A percentile compares a stretch with the other conserved stretches of the same genome.
Conservation (phyloP, 345 rosid genomes). For the Salix udensis region DNA sequence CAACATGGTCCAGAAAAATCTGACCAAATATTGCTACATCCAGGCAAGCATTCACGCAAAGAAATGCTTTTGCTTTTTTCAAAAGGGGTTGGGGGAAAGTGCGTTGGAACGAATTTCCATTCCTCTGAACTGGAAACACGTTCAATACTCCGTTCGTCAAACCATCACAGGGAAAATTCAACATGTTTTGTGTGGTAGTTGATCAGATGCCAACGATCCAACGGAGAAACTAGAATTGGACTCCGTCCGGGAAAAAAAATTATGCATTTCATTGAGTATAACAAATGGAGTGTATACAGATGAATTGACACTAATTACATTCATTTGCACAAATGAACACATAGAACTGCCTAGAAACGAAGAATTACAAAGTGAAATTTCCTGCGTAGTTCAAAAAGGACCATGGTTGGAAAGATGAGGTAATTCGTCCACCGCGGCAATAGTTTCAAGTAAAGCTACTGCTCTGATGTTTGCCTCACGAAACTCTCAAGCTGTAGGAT, state of each 20-base stretch:
- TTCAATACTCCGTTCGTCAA: background rate
- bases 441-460: background rate
- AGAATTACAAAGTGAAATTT: slow-evolving; percentile 2
- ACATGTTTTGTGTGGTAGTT: background rate
- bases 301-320: slow-evolving; percentile 19
- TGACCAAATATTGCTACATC: too few species aligned
- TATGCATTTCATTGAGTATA: slow-evolving; percentile 24
- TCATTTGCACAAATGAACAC: slow-evolving; percentile 8
- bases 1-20: background rate
- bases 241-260: background rate
- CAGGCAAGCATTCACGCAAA: too few species aligned
- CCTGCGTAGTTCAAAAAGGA: background rate
- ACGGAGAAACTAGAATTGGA: background rate
- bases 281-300: slow-evolving; percentile 25
- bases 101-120: background rate
- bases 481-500: background rate
- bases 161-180: background rate
- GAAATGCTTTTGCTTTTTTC: too few species aligned
- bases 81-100: background rate
- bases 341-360: slow-evolving; percentile 5
- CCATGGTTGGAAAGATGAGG: background rate
- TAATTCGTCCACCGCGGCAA: slow-evolving; percentile 5
- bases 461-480: background rate
- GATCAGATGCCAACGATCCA: background rate
- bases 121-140: background rate